These are phyloP conservation scores for Coccinonectria pachysandricola DNA, from an alignment of 2,329 filamentous ascomycete genomes.

Conservation along the genomic window DNA sequence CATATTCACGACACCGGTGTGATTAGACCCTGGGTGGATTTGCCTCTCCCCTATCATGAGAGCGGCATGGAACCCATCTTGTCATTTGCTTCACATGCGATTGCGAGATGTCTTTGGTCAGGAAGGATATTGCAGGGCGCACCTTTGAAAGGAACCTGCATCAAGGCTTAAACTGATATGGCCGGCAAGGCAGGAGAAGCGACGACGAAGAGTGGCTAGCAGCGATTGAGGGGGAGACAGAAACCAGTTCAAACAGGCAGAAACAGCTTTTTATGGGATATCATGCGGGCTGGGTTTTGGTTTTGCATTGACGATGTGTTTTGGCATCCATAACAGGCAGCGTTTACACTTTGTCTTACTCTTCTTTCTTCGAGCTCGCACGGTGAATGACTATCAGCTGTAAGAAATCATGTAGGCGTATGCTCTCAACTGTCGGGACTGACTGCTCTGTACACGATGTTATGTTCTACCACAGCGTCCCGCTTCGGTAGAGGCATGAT, in stretches of 20 bases:
- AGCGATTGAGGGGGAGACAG: constrained; percentile 19
- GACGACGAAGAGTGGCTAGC: constrained; percentile 15
- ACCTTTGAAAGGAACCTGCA: too few relatives aligned
- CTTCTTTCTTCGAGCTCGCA: too few relatives aligned
- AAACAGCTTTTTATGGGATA: constrained; percentile 28
- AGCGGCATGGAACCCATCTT: constrained; percentile 16
- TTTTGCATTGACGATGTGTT: constrained; percentile 27
- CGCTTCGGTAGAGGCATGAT: too few relatives aligned
- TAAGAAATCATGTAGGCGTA: too few relatives aligned
- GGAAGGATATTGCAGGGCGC: constrained; percentile 8
- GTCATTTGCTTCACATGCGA: constrained; percentile 16
- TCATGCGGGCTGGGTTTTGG: constrained; percentile 28
- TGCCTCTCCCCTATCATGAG: constrained; percentile 17
- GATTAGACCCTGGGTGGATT: constrained; percentile 20
- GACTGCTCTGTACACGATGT: too few relatives aligned
- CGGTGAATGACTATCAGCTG: too few relatives aligned
- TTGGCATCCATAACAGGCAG: constrained; percentile 21
- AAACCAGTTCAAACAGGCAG: constrained; percentile 27
- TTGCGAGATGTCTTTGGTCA: constrained; percentile 14
- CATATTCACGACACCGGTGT: constrained; percentile 9
- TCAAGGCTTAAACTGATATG: constrained; percentile 13
- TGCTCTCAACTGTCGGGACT: too few relatives aligned
- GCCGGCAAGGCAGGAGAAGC: constrained; percentile 15
- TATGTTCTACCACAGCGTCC: too few relatives aligned
- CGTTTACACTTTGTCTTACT: constrained; percentile 22